A percentile compares a stretch with the other conserved stretches of the same genome.
Evolutionary conservation across 73 alveolate species (phyloP).

Genomic region (Tetrahymena thermophila): DNA sequence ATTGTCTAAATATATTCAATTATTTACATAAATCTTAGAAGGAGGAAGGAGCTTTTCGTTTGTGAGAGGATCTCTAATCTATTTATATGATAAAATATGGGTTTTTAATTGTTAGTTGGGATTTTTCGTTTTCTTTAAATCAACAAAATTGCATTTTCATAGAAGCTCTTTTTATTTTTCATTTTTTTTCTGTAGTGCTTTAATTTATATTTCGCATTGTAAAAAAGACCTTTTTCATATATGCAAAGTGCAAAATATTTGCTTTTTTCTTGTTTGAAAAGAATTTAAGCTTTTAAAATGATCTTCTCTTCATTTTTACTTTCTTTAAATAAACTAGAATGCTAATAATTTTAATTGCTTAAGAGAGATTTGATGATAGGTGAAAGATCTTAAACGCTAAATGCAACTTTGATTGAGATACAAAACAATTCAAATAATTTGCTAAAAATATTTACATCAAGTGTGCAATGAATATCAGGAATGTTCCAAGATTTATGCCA

Average conservation of each 20-base stretch:
- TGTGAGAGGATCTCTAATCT: conserved; percentile 52
- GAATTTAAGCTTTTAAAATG: not conserved
- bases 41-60: conserved; percentile 61
- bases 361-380: not conserved
- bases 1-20: not conserved
- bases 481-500: conserved; percentile 71
- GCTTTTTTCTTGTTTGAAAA: too few species aligned
- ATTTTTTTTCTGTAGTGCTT: too few species aligned
- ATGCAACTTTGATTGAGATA: not conserved
- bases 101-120: not conserved
- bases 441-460: conserved; percentile 39
- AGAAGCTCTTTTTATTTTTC: not conserved
- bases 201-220: too few species aligned
- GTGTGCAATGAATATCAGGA: conserved; percentile 51
- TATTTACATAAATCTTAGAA: conserved; percentile 45
- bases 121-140: not conserved
- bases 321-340: not conserved
- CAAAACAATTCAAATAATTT: not conserved
- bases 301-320: too few species aligned
- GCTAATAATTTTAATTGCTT: not conserved
- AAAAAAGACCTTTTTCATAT: too few species aligned
- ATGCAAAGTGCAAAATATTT: too few species aligned
- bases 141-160: not conserved
- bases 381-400: not conserved
- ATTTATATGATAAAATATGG: not conserved